These are phyloP conservation scores for Lyophyllum shimeji DNA, from an alignment of 768 basidiomycete species.

Conservation along the genomic window DNA sequence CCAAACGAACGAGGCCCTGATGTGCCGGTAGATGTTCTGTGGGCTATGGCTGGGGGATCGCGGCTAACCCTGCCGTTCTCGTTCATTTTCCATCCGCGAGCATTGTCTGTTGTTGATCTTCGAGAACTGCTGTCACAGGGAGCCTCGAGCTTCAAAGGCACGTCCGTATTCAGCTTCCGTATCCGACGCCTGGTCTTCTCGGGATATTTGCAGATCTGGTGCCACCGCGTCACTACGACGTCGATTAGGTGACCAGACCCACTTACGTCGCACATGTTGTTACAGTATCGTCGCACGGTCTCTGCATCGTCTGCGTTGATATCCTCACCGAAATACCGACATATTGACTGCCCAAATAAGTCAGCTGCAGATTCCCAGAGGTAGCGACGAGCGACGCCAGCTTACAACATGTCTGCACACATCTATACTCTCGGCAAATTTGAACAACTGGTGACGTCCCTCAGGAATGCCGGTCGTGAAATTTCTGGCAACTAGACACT, in stretches of 20 bases:
- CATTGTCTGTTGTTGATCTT: neutral
- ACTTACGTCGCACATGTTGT: slow-evolving; percentile 80
- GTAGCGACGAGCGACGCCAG: slow-evolving; percentile 3
- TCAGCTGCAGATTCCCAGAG: neutral
- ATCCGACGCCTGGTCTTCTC: slow-evolving; percentile 57
- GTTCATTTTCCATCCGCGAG: slow-evolving; percentile 1
- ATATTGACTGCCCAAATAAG: slow-evolving; percentile 52
- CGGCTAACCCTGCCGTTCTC: neutral
- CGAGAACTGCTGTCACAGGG: slow-evolving; percentile 12
- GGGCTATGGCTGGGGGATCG: neutral
- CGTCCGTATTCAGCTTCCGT: slow-evolving; percentile 44
- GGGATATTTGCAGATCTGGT: slow-evolving; percentile 76
- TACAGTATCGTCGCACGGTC: slow-evolving; percentile 53
- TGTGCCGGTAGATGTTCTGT: neutral
- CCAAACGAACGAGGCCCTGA: slow-evolving; percentile 7
- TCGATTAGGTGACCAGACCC: neutral
- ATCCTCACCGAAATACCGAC: slow-evolving; percentile 77
- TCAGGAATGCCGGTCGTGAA: neutral
- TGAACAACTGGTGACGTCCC: slow-evolving; percentile 26
- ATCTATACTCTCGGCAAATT: slow-evolving; percentile 57
- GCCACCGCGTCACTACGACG: neutral
- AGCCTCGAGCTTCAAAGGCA: slow-evolving; percentile 21
- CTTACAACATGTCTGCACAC: slow-evolving; percentile 74
- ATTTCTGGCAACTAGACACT: slow-evolving; percentile 16
- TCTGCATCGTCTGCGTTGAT: slow-evolving; percentile 50